Conservation (phyloP, 1,139 yeast species). For the Yamadazyma triangularis region DNA sequence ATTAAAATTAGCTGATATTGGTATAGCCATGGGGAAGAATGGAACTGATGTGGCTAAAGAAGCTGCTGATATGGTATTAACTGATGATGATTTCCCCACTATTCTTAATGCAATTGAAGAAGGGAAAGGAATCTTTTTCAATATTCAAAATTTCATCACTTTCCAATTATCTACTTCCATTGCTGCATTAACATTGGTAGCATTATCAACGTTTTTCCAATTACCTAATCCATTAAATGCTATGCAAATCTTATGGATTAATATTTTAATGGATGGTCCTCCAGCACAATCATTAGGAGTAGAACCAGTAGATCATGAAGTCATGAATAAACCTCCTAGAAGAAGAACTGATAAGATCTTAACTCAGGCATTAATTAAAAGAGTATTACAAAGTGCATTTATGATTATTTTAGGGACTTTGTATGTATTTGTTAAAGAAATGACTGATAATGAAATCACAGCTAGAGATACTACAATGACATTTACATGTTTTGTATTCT, state of each 20-base stretch:
- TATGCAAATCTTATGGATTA: slow-evolving; percentile 97
- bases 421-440: slow-evolving; percentile 77
- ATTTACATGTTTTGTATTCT: slow-evolving; percentile 90
- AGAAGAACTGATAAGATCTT: slow-evolving; percentile 77
- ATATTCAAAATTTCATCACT: slow-evolving; percentile 89
- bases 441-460: slow-evolving; percentile 76
- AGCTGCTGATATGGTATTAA: slow-evolving; percentile 96
- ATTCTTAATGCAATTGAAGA: slow-evolving; percentile 90
- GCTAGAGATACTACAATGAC: slow-evolving; percentile 99
- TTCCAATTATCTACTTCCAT: slow-evolving; percentile 94
- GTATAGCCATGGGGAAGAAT: slow-evolving; percentile 93
- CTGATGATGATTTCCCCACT: slow-evolving; percentile 94
- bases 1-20: slow-evolving; percentile 91
- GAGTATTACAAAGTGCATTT: slow-evolving; percentile 70
- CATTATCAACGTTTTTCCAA: slow-evolving; percentile 79
- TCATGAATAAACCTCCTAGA: slow-evolving; percentile 93
- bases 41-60: slow-evolving; percentile 99
- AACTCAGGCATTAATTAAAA: slow-evolving; percentile 59
- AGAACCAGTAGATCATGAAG: slow-evolving; percentile 93
- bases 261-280: slow-evolving; percentile 97
- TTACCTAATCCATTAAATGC: slow-evolving; percentile 96
- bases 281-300: slow-evolving; percentile 98
- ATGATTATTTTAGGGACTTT: slow-evolving; percentile 77
- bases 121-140: slow-evolving; percentile 93
- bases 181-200: slow-evolving; percentile 88